Evolutionary conservation across 108 stramenopile genomes (phyloP).

Genomic region (Stephanodiscus minutulus): DNA sequence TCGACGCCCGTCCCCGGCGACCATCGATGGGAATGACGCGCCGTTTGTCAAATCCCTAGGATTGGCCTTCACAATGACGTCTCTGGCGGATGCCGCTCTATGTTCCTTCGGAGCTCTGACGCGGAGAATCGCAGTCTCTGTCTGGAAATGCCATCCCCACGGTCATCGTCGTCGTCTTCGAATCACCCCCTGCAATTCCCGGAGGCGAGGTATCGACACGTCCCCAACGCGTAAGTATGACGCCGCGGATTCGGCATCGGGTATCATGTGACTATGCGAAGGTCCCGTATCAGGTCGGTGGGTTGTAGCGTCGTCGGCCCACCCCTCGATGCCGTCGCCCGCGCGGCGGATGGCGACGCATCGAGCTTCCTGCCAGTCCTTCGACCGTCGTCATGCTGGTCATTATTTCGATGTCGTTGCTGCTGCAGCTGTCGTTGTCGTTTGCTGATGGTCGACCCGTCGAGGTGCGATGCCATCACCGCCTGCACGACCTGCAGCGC

Average conservation of each 20-base stretch:
- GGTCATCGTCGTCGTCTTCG: not conserved
- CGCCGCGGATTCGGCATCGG: conserved; percentile 34
- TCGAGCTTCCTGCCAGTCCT: conserved; percentile 6
- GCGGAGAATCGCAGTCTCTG: not conserved
- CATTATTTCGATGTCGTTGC: too few relatives aligned
- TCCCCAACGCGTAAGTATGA: conserved; percentile 23
- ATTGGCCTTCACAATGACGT: conserved; percentile 36
- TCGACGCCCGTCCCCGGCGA: not conserved
- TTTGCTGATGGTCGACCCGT: conserved; percentile 2
- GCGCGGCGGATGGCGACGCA: not conserved
- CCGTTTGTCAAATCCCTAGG: conserved; percentile 21
- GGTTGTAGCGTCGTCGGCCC: not conserved
- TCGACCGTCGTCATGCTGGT: not conserved
- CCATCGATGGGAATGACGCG: conserved; percentile 9
- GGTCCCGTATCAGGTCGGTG: conserved; percentile 32
- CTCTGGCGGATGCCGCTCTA: conserved; percentile 34
- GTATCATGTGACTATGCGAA: conserved; percentile 37
- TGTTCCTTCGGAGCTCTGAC: conserved; percentile 32
- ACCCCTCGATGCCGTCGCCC: too few relatives aligned
- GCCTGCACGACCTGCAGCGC: conserved; percentile 35
- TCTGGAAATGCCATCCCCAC: too few relatives aligned
- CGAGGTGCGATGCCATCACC: conserved; percentile 23
- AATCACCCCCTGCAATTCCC: not conserved
- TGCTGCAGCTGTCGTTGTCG: not conserved
- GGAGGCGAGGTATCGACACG: conserved; percentile 18